Percentiles rank a stretch among this genome's conserved stretches.
Conservation (phyloP, 2,329 filamentous ascomycete genomes). For the Corinectria fuckeliana region DNA sequence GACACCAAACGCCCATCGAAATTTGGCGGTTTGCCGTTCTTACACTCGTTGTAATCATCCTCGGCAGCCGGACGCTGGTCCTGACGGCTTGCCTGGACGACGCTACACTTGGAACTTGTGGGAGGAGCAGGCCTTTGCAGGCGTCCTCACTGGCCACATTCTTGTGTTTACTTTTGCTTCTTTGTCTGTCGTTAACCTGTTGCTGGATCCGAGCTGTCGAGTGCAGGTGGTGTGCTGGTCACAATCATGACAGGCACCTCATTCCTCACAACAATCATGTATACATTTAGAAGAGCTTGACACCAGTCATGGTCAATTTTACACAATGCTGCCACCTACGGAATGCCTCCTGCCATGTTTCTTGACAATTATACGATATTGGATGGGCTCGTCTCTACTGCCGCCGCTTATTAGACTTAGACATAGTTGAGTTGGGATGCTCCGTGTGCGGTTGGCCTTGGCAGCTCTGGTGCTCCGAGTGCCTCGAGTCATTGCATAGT, state of each 20-base stretch:
- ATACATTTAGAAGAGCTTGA: conserved; percentile 34
- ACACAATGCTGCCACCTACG: conserved; percentile 33
- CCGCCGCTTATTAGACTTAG: not conserved
- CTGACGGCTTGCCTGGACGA: conserved; percentile 41
- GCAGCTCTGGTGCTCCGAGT: not conserved
- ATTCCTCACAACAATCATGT: conserved; percentile 35
- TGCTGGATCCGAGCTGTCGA: conserved; percentile 36
- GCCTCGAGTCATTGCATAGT: conserved; percentile 14
- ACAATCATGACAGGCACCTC: conserved; percentile 38
- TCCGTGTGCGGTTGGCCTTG: not conserved
- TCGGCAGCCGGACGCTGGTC: conserved; percentile 47
- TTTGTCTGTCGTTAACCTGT: conserved; percentile 43
- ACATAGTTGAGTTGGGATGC: not conserved
- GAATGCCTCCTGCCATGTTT: not conserved
- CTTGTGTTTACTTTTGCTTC: conserved; percentile 48
- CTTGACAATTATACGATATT: not conserved
- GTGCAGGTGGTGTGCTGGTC: conserved; percentile 42
- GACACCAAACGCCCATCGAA: conserved; percentile 35
- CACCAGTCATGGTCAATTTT: conserved; percentile 36
- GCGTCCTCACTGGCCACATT: conserved; percentile 36
- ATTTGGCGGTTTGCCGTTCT: conserved; percentile 49
- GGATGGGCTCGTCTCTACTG: too few relatives aligned
- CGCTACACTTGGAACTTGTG: conserved; percentile 38
- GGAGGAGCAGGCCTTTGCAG: conserved; percentile 9
- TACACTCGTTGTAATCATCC: conserved; percentile 61